Base-by-base conservation (phyloP, 257 asterid species). In the Agastache rugosa region DNA sequence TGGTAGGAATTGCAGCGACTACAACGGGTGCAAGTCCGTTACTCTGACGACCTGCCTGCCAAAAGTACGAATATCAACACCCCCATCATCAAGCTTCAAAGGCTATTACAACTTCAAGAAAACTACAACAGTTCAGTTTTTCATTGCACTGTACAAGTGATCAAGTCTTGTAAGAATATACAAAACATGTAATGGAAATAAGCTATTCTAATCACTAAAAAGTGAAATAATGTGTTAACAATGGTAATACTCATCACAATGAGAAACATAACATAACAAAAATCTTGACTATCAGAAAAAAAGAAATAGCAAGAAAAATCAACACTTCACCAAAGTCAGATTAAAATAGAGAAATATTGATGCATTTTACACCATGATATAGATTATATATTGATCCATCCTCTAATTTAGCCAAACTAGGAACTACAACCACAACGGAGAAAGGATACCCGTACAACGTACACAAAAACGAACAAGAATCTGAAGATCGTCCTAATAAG, bases 1-100 rank as follows among this genome's bases (percentile, higher is more conserved):
- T 81, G 0, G 96, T 85, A 4, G 98, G 98, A 55, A 93, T 93
- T 50, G 97, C 97, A 69, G 92, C 96, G 58, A 93, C 90, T 51
- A 82, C 80, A 50, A 79, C 89, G 7, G 97, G 92, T 80, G 85
- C 96, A 63, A 91, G 94, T 65, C 97, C 96, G 31, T 77, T 80
- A 75, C 77, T 81, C 73, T 82, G 82, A 77, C 80, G 80, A 63
- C 83, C 93, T 63, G 93, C 88, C 98, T 93, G 91, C 82, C 83
- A 80, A 56, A 67, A 63, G 15, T 51, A 77, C 29, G 53, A 29
- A 55, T 35, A 16, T 12, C 29, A 19, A 16, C 76, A 69, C 29
- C 48, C 48, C 51, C 23, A 17, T 27, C 37, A 48, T 45, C 31
- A 37, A 67, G 44, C 25, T 59, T 29, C 41, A 53, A 53, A 53